Evolutionary conservation across 2,329 filamentous ascomycete species (phyloP).

Genomic region (Stylonectria norvegica): DNA sequence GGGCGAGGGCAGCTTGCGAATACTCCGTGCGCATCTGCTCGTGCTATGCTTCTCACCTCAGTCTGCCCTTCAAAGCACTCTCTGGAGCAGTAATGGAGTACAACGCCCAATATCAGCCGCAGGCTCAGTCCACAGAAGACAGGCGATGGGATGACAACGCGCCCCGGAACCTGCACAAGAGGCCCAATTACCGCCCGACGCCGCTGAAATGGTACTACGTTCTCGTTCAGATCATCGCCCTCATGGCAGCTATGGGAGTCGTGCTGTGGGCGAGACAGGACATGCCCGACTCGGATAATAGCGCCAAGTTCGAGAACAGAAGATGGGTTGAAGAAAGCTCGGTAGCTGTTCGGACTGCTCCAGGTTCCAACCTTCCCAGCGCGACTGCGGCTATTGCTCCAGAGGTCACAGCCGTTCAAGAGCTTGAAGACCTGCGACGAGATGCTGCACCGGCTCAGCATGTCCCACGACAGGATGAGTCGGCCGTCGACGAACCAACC

Average conservation of each 20-base stretch:
- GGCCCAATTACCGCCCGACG: conserved; percentile 22
- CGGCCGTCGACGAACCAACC: conserved; percentile 4
- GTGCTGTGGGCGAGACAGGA: conserved; percentile 21
- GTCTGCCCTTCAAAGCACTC: too few species aligned
- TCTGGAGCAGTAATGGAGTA: too few species aligned
- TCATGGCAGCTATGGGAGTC: conserved; percentile 20
- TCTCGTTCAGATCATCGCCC: conserved; percentile 12
- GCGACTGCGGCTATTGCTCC: background rate
- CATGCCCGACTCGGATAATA: conserved; percentile 24
- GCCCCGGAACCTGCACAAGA: conserved; percentile 13
- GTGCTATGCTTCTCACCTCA: too few species aligned
- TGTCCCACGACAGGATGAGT: background rate
- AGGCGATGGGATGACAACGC: conserved; percentile 15
- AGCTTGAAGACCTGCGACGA: background rate
- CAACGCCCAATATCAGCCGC: conserved; percentile 21
- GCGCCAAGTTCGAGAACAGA: conserved; percentile 18
- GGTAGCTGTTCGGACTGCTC: background rate
- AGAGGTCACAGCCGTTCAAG: background rate
- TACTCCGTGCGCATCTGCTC: too few species aligned
- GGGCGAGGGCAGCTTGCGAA: too few species aligned
- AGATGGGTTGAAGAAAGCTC: conserved; percentile 1
- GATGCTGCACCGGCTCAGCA: background rate
- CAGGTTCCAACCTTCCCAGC: background rate
- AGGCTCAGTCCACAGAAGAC: conserved; percentile 25
- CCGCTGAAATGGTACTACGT: conserved; percentile 27